Evolutionary conservation across 352 stramenopile genomes (phyloP).

Genomic region (Blastocystis sp.): DNA sequence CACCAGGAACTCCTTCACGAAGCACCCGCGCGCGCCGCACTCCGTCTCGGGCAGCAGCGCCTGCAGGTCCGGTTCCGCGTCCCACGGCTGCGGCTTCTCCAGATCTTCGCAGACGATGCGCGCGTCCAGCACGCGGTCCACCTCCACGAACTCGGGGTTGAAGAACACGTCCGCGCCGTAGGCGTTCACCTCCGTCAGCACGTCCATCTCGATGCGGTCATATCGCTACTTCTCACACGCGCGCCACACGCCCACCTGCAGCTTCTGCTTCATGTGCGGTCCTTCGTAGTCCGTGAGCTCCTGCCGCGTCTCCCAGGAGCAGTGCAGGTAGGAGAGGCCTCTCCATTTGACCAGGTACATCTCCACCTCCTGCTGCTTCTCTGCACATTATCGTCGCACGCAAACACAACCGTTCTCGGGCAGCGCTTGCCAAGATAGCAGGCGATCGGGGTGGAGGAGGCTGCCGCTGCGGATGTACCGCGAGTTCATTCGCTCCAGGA

Average conservation of each 20-base stretch:
- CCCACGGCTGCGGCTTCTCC: slow-evolving; percentile 77
- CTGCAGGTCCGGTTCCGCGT: slow-evolving; percentile 76
- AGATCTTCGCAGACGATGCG: slow-evolving; percentile 75
- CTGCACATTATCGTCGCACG: background rate
- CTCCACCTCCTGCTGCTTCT: slow-evolving; percentile 71
- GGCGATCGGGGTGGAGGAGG: slow-evolving; percentile 34
- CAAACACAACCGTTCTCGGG: background rate
- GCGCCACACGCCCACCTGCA: background rate
- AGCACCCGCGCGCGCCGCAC: slow-evolving; percentile 74
- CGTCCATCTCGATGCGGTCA: slow-evolving; percentile 13
- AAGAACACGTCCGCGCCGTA: slow-evolving; percentile 81
- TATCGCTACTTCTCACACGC: slow-evolving; percentile 21
- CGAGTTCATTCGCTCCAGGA: slow-evolving; percentile 51
- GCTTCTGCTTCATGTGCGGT: slow-evolving; percentile 62
- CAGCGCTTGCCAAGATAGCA: background rate
- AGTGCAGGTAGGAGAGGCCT: slow-evolving; percentile 82
- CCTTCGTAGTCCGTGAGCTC: slow-evolving; percentile 72
- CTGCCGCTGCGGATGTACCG: slow-evolving; percentile 38
- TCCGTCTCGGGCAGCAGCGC: slow-evolving; percentile 75
- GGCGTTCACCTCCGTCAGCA: slow-evolving; percentile 54
- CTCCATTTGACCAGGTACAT: slow-evolving; percentile 87
- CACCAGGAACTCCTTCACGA: slow-evolving; percentile 88
- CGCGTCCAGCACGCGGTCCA: slow-evolving; percentile 83
- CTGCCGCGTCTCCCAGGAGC: slow-evolving; percentile 83
- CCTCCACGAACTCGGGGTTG: slow-evolving; percentile 82